Evolutionary conservation across 148 eudicot species (phyloP).

Genomic region (Camellia lanceoleosa): DNA sequence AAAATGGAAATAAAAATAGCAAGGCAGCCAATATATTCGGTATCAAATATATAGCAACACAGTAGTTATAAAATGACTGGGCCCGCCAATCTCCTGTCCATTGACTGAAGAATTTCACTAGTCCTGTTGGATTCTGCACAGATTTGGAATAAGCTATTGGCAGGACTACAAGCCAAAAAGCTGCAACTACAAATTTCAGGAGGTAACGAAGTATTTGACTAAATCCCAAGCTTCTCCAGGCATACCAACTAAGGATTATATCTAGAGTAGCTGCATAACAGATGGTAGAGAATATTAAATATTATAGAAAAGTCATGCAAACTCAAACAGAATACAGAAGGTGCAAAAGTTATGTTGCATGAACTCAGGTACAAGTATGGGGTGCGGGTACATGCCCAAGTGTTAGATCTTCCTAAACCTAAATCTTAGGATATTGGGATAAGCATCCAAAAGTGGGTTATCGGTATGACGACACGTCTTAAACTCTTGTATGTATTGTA

Average conservation of each 20-base stretch:
- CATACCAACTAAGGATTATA: slow-evolving; percentile 81
- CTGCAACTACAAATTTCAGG: slow-evolving; percentile 72
- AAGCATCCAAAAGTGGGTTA: too few species aligned
- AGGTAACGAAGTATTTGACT: slow-evolving; percentile 83
- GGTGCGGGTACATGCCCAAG: too few species aligned
- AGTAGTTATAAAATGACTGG: slow-evolving; percentile 58
- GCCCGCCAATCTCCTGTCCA: slow-evolving; percentile 59
- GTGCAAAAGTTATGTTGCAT: background rate
- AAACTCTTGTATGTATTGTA: too few species aligned
- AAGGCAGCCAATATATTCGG: slow-evolving; percentile 72
- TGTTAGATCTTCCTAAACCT: too few species aligned
- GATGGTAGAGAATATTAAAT: background rate
- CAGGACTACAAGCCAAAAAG: slow-evolving; percentile 85
- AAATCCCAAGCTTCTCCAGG: slow-evolving; percentile 90
- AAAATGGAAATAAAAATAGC: slow-evolving; percentile 69
- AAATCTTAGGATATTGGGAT: too few species aligned
- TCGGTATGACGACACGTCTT: too few species aligned
- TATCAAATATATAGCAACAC: slow-evolving; percentile 71
- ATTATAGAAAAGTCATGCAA: background rate
- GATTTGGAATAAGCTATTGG: slow-evolving; percentile 73
- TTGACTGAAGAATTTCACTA: slow-evolving; percentile 59
- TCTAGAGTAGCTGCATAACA: slow-evolving; percentile 73
- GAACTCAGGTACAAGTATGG: too few species aligned
- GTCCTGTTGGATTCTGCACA: slow-evolving; percentile 58
- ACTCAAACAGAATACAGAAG: background rate